Percentiles rank a stretch among this genome's conserved stretches.
phyloP scores from a whole-genome alignment of 2,329 filamentous ascomycete genomes.

The Magnaporthales sp. region DNA sequence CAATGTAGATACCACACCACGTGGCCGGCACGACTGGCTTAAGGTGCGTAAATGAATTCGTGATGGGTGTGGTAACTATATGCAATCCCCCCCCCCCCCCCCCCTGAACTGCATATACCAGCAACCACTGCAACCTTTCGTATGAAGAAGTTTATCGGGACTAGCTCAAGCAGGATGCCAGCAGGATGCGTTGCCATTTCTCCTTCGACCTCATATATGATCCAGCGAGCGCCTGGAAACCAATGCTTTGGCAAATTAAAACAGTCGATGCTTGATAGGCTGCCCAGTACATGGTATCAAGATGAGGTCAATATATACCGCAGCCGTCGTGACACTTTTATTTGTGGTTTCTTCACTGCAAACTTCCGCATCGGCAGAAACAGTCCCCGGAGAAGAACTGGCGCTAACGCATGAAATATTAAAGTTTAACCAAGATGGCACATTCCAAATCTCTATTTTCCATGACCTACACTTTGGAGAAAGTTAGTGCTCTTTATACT shows the following conservation, averaged over 20 bases:
- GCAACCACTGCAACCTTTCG: neutral
- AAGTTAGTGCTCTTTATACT: slow-evolving; percentile 28
- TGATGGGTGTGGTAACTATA: neutral
- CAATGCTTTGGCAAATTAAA: neutral
- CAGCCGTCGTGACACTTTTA: neutral
- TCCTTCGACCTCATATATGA: neutral
- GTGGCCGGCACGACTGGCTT: slow-evolving; percentile 1
- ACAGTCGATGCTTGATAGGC: too few species aligned
- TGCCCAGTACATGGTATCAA: neutral
- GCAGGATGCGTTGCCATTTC: neutral
- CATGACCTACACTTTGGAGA: slow-evolving; percentile 67
- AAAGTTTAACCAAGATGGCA: slow-evolving; percentile 32
- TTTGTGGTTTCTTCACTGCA: neutral
- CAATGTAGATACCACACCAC: neutral
- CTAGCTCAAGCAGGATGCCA: too few species aligned
- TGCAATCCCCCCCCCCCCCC: neutral
- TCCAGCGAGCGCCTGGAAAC: neutral
- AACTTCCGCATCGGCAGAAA: neutral
- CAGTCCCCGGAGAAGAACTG: neutral
- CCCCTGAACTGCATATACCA: neutral
- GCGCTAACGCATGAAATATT: slow-evolving; percentile 5
- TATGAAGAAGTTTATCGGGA: neutral
- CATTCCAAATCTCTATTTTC: slow-evolving; percentile 51
- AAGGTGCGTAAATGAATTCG: neutral
- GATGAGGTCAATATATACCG: neutral